Evolutionary conservation across 2,329 filamentous ascomycete species (phyloP), one percentile per base, ranked within the genome.

Genomic region (Sclerotinia minor): DNA sequence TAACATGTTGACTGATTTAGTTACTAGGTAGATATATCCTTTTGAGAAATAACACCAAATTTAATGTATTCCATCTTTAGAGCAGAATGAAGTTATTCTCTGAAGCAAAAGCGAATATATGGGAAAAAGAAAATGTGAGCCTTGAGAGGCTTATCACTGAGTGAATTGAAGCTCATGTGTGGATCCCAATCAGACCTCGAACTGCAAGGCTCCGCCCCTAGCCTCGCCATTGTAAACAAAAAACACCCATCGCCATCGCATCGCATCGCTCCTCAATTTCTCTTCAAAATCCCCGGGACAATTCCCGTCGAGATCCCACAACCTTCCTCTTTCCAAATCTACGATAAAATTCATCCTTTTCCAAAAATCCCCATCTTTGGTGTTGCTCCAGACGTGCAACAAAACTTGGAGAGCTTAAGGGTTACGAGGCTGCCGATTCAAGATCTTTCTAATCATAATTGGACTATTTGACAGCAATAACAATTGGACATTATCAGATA

Each of bases 151-250:
- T 63, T 63, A 50, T 63, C n/a, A n/a, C 15, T 61, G 29, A 29
- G 29, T 35, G n/a, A 38, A 52, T 61, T 5, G 45, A 8, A 55
- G 53, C 59, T 61, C 45, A 8, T 61, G 59, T 61, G 59, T 63
- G 59, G 59, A 50, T 26, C 45, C 59, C 47, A 38, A 38, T n/a
- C 5, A n/a, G 50, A 50, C 45, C 15, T 26, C 29, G 15, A n/a
- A 26, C n/a, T 49, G 32, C 59, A 61, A 61, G 59, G 59, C 59
- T 61, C n/a, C 19, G 29, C 32, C 24, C 15, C 58, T 29, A 61
- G 45, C 59, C 59, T 63, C n/a, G 24, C 29, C 45, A 38, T 26
- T 38, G 59, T 61, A 38, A 50, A 61, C 59, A 38, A 61, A 61
- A 24, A 38, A 50, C 45, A n/a, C 45, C 59, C 45, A 21, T 61